Evolutionary conservation across 805 yeast species (phyloP).

Genomic region (Metschnikowia rubicola): DNA sequence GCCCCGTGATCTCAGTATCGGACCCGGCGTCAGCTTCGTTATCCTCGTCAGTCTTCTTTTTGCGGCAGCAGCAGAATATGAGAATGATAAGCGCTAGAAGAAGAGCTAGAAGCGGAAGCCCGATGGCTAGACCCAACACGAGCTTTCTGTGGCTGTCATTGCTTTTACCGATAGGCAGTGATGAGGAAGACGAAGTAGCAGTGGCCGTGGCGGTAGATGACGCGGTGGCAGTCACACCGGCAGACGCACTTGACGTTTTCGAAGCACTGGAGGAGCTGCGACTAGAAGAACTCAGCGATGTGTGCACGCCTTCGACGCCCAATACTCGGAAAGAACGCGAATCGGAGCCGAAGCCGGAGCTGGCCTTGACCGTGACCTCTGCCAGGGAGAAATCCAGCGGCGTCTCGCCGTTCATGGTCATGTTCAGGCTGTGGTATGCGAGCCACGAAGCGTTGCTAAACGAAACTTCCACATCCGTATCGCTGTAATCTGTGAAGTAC

Average conservation of each 20-base stretch:
- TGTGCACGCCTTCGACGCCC: constrained; percentile 37
- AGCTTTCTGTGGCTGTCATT: constrained; percentile 45
- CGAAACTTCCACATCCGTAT: constrained; percentile 47
- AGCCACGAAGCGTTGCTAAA: constrained; percentile 58
- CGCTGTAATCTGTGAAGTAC: constrained; percentile 52
- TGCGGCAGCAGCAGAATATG: constrained; percentile 51
- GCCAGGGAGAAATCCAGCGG: constrained; percentile 28
- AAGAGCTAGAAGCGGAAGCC: constrained; percentile 60
- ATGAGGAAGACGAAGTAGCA: constrained; percentile 22
- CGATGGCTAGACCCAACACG: constrained; percentile 92
- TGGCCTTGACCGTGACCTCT: constrained; percentile 28
- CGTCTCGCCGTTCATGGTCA: constrained; percentile 69
- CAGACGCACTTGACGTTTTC: constrained; percentile 25
- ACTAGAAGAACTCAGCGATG: constrained; percentile 18
- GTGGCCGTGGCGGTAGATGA: constrained; percentile 30
- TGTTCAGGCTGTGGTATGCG: constrained; percentile 51
- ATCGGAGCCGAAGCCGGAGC: constrained; percentile 27
- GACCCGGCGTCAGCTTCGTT: constrained; percentile 4
- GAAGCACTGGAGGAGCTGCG: constrained; percentile 6
- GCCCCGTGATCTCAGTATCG: constrained; percentile 22
- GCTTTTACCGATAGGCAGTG: constrained; percentile 17
- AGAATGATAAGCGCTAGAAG: constrained; percentile 46
- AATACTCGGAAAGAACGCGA: constrained; percentile 46
- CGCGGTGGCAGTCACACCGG: constrained; percentile 22
- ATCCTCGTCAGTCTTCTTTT: constrained; percentile 21